Evolutionary conservation across 2,329 filamentous ascomycete species (phyloP), one percentile per base, ranked within the genome.

Genomic region (Colletotrichum falcatum): DNA sequence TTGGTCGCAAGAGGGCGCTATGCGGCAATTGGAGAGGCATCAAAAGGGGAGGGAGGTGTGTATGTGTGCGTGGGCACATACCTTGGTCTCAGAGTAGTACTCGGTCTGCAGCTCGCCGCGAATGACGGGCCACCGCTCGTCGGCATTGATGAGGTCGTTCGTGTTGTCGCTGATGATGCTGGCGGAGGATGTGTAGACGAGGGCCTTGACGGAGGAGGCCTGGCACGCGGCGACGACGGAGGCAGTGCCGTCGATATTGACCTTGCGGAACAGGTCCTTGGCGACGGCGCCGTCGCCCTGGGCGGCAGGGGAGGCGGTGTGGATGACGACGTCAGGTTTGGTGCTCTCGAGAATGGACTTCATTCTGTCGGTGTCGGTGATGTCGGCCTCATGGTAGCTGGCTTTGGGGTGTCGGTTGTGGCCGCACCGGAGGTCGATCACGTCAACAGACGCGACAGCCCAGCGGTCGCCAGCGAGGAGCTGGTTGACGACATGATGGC

Each of bases 61-160:
- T 23, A 9, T 12, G n/a, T 12, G 20, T 46, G n/a, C 23, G 14
- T 23, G n/a, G 20, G 30, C 48, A 61, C 74, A 56, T 75, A 92
- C 93, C 89, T 98, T 98, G 18, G 94, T 97, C 82, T 95, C 91
- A 37, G 94, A 94, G 81, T 98, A 98, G 81, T 94, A 94, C 80
- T 94, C 92, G 65, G 85, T 85, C 81, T 95, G 91, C 74, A 89
- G 82, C 70, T 88, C 87, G 39, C 93, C 93, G 56, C 89, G 86
- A 62, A 96, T 90, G 60, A 92, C 87, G 35, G 94, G 94, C 87
- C 92, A 94, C 56, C 88, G 85, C 85, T 98, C 95, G 80, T 95
- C 92, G 74, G 94, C 94, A 79, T 97, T 95, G 79, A 90, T 87
- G 79, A 97, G 87, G 79, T 97, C 93, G 71, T 84, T 88, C 72